Base-by-base conservation (phyloP, 31 red algal species). In the Bonnemaisonia californica region DNA sequence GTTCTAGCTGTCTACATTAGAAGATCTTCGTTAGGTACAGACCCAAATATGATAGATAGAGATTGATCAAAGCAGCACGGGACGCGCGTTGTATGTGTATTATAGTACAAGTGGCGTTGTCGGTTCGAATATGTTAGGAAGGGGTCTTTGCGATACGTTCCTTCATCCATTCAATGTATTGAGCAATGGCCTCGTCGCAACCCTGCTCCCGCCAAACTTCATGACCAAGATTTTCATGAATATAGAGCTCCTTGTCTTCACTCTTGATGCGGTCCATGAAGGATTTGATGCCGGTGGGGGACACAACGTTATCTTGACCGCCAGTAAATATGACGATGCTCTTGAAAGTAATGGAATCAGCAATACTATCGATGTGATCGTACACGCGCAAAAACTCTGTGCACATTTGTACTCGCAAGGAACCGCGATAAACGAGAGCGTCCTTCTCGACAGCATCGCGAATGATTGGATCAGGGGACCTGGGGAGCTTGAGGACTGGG, bases 311-410 rank as follows among this genome's bases (percentile, higher is more conserved):
- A 69, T 93, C 90, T 37, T 82, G 41, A 28, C 51, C 69, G 13
- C 90, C 90, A 28, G 83, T 79, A 34, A 85, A 82, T 31, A 85
- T 77, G 3, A 77, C 76, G 1, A 86, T 21, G 13, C 69, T 73
- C 8, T 76, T 79, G 38, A 81, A 85, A 21, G 71, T 54, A 42
- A 87, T 75, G 26, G 62, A 41, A 24, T 81, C 76, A 39, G 74
- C 80, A 8, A 26, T 31, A n/a, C 79, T 82, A 62, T 85, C 65
- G 54, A 93, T 85, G 57, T 86, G 69, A 19, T 48, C 66, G 57
- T 93, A 93, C 22, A 87, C 69, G 18, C 76, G 67, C 26, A 93
- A 70, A 55, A 93, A 86, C 77, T 93, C 90, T 55, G 74, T 81
- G 8, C 82, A 81, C 23, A 87, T 72, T 42, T 76, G 82, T 18